phyloP scores from a whole-genome alignment of 495 filamentous ascomycete genomes.

The Ascodesmis nigricans region DNA sequence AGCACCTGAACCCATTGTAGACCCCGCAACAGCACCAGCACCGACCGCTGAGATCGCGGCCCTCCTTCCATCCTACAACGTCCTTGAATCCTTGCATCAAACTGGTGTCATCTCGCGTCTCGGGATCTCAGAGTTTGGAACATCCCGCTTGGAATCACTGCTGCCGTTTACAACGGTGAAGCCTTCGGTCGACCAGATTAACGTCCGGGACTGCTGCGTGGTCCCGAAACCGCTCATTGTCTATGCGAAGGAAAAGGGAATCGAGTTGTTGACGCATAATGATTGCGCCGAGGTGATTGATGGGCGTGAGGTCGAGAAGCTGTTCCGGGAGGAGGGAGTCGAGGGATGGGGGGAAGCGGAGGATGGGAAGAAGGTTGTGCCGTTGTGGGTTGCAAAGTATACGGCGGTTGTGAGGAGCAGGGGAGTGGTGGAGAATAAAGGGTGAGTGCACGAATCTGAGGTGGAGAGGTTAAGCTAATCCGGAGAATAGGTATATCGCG shows the following conservation, averaged over 20 bases:
- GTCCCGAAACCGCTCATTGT: slow-evolving; percentile 73
- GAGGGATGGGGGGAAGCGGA: slow-evolving; percentile 23
- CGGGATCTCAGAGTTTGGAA: slow-evolving; percentile 79
- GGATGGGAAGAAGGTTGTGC: slow-evolving; percentile 43
- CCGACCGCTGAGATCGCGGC: slow-evolving; percentile 32
- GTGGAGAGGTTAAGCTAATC: slow-evolving; percentile 4
- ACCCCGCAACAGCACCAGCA: not conserved
- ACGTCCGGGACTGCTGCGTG: slow-evolving; percentile 86
- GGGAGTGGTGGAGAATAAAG: slow-evolving; percentile 97
- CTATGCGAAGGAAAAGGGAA: slow-evolving; percentile 61
- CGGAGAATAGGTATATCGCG: slow-evolving; percentile 14
- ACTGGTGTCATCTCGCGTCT: slow-evolving; percentile 48
- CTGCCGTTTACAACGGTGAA: slow-evolving; percentile 40
- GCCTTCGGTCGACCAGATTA: slow-evolving; percentile 87
- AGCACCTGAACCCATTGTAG: slow-evolving; percentile 30
- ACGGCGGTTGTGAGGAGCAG: slow-evolving; percentile 89
- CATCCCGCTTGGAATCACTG: slow-evolving; percentile 48
- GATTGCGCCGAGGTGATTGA: slow-evolving; percentile 81
- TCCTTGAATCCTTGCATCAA: slow-evolving; percentile 52
- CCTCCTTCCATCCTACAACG: slow-evolving; percentile 46
- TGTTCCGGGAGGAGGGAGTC: slow-evolving; percentile 60
- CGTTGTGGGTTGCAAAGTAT: slow-evolving; percentile 94
- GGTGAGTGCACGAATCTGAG: slow-evolving; percentile 29
- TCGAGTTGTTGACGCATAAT: slow-evolving; percentile 82
- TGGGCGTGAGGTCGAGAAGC: slow-evolving; percentile 69